Evolutionary conservation across 345 rosid genomes (phyloP).

Genomic region (Geranium brycei): DNA sequence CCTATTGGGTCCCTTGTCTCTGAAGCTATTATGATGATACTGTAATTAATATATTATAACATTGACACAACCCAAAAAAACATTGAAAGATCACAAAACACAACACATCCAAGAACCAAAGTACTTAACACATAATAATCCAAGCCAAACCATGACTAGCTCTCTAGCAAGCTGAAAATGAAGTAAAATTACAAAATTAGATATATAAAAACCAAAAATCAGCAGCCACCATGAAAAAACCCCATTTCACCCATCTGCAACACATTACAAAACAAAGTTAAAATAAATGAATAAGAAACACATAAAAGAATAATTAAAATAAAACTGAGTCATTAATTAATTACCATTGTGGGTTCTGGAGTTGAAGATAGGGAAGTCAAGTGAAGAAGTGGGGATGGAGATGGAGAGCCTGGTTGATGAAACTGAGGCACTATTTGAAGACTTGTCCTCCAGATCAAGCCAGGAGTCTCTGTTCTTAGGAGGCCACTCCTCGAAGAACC

Average conservation of each 20-base stretch:
- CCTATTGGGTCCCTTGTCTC: not conserved
- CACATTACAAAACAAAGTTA: not conserved
- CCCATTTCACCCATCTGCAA: not conserved
- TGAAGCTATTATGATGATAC: not conserved
- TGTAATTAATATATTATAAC: not conserved
- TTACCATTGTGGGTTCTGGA: slow-evolving; percentile 34
- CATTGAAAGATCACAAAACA: not conserved
- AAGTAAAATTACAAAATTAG: too few species aligned
- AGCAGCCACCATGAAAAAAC: not conserved
- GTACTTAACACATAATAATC: not conserved
- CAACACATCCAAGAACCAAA: not conserved
- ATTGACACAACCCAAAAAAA: not conserved
- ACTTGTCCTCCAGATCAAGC: slow-evolving; percentile 50
- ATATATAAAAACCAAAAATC: not conserved
- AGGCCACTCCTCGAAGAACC: slow-evolving; percentile 88
- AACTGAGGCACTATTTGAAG: slow-evolving; percentile 22
- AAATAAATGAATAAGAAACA: not conserved
- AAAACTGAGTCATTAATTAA: not conserved
- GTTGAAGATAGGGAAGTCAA: slow-evolving; percentile 37
- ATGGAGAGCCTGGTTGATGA: slow-evolving; percentile 50
- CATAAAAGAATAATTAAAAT: too few species aligned
- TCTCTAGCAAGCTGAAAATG: too few species aligned
- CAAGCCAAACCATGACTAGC: too few species aligned
- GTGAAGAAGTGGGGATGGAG: slow-evolving; percentile 48
- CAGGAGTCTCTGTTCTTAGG: slow-evolving; percentile 43